Conservation (phyloP, 129 eudicot genomes). For the Pittosporum tobira region DNA sequence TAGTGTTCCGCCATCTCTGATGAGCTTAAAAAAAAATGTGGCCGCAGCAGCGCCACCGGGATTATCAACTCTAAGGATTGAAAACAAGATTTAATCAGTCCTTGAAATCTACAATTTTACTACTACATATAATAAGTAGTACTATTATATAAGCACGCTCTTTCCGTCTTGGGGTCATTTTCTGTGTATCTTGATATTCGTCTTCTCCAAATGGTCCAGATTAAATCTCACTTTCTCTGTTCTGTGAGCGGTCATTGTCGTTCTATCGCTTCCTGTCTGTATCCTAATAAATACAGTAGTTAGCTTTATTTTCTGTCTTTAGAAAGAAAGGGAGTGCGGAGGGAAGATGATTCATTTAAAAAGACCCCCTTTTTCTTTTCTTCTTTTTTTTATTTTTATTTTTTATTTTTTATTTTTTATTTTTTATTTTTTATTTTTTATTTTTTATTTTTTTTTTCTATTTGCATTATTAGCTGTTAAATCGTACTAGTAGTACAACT, state of each 20-base stretch:
- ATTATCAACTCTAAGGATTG: slow-evolving; percentile 11
- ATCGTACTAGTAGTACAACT: too few species aligned
- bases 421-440: too few species aligned
- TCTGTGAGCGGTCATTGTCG: too few species aligned
- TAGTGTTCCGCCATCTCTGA: slow-evolving; percentile 25
- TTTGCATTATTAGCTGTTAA: slow-evolving; percentile 9
- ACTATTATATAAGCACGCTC: too few species aligned
- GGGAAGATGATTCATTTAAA: slow-evolving; percentile 4
- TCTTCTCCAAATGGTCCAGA: neutral
- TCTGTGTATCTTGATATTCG: slow-evolving; percentile 2
- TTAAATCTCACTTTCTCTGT: slow-evolving; percentile 4
- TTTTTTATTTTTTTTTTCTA: too few species aligned
- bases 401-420: too few species aligned
- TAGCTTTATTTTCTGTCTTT: too few species aligned
- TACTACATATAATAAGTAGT: too few species aligned
- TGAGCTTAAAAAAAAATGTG: neutral
- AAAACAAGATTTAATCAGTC: slow-evolving; percentile 1
- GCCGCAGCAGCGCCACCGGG: slow-evolving; percentile 19
- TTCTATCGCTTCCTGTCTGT: slow-evolving; percentile 2
- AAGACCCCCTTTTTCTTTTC: too few species aligned
- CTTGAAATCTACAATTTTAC: slow-evolving; percentile 11
- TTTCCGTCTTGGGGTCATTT: neutral
- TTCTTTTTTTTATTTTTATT: too few species aligned
- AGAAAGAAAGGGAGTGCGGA: slow-evolving; percentile 11
- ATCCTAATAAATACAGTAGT: slow-evolving; percentile 15